Evolutionary conservation across 2,329 filamentous ascomycete genomes (phyloP), one percentile per base, ranked within the genome.

Genomic region (Pseudocercospora fuligena): DNA sequence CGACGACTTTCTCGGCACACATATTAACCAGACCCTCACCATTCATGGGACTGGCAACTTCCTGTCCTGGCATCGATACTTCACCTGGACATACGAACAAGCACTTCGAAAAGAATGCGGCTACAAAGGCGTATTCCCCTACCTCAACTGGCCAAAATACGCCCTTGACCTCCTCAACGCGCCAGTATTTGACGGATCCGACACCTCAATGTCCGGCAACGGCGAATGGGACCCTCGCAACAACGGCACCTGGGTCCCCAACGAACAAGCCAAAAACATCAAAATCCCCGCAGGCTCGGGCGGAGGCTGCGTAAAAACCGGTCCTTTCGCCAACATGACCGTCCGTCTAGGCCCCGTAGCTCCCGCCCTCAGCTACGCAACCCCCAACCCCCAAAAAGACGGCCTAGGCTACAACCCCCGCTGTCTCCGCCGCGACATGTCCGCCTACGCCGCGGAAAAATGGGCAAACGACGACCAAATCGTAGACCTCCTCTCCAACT

Each of bases 171-270:
- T 74, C 4, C 53, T 71, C 49, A 80, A 81, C 56, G 86, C 85
- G 0, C 84, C 85, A 3, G 72, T 87, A 62, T 87, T 89, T 62
- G 86, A 89, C 70, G 86, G 86, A 60, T 83, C 80, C 63, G 81
- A 81, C 16, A 83, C 81, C 23, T 79, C 81, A 12, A 71, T 78
- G 27, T 68, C 72, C 54, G 73, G 73, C n/a, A 73, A 78, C 51
- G 76, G 77, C 23, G 69, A 59, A 7, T 69, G 65, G 19, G 63
- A 65, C 33, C 31, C 43, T 1, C 36, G 21, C 14, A 60, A 66
- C 43, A 80, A 81, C 46, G 86, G 83, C 0, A 82, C 84, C 19
- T 58, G 56, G 56, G 47, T 27, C 8, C 56, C 31, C 19, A 59
- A 61, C 21, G 2, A 16, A 19, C 23, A 23, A 23, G 25, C 36